Evolutionary conservation across 139 green algal genomes (phyloP).

Genomic region (Coelastrella sp.): DNA sequence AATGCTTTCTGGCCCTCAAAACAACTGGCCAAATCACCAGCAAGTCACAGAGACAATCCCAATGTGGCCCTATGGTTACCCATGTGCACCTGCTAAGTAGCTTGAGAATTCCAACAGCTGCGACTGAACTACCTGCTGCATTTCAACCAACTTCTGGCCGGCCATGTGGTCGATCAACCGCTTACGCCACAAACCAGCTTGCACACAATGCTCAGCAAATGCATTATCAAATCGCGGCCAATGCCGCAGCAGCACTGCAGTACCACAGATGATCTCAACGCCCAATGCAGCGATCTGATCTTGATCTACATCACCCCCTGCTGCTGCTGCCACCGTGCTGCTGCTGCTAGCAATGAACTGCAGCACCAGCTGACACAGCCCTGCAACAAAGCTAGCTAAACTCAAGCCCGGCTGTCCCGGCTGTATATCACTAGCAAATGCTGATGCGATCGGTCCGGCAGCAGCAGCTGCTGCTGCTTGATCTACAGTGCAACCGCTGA

Average conservation of each 20-base stretch:
- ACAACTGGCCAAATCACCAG: too few species aligned
- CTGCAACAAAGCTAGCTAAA: slow-evolving; percentile 1
- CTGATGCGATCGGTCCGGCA: not conserved
- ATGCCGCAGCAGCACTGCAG: slow-evolving; percentile 30
- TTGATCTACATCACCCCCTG: not conserved
- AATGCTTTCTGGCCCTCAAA: too few species aligned
- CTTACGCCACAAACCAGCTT: slow-evolving; percentile 28
- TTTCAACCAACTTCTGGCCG: not conserved
- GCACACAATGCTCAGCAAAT: slow-evolving; percentile 5
- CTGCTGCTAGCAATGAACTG: not conserved
- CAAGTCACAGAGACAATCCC: too few species aligned
- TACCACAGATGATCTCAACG: not conserved
- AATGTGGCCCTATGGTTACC: too few species aligned
- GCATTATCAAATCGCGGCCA: not conserved
- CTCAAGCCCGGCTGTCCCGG: not conserved
- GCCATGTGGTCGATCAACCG: not conserved
- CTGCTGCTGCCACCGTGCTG: not conserved
- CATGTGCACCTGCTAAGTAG: too few species aligned
- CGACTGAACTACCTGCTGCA: not conserved
- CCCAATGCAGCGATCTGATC: not conserved
- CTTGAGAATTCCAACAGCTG: not conserved
- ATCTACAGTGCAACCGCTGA: slow-evolving; percentile 9
- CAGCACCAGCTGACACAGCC: not conserved
- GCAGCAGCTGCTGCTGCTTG: not conserved
- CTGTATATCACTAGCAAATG: not conserved